Conservation (phyloP, 2,329 filamentous ascomycete species). For the Neobulgaria alba region DNA sequence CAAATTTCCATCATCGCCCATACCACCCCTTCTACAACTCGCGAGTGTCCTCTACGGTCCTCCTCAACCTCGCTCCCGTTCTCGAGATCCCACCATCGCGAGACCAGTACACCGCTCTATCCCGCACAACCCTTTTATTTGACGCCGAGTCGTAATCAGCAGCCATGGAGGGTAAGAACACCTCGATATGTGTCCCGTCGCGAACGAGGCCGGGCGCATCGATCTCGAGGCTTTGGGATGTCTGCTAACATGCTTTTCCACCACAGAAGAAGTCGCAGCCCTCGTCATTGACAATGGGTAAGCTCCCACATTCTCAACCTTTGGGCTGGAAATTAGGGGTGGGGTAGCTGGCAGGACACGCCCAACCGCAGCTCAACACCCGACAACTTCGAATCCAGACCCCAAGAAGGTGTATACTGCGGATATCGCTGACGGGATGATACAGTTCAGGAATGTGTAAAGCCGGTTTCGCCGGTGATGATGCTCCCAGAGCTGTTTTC, state of each 20-base stretch:
- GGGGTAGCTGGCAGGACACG: slow-evolving; percentile 17
- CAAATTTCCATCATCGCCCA: slow-evolving; percentile 10
- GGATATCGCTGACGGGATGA: slow-evolving; percentile 17
- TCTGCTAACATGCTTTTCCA: slow-evolving; percentile 20
- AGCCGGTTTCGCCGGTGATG: slow-evolving; percentile 99
- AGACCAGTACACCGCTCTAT: slow-evolving; percentile 23
- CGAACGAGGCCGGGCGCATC: slow-evolving; percentile 18
- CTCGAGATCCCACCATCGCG: slow-evolving; percentile 22
- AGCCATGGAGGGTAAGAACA: slow-evolving; percentile 35
- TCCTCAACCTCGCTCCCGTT: slow-evolving; percentile 14
- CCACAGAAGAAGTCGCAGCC: slow-evolving; percentile 97
- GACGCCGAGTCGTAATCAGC: slow-evolving; percentile 29
- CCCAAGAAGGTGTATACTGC: slow-evolving; percentile 5
- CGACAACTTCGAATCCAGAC: slow-evolving; percentile 5
- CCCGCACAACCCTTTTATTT: slow-evolving; percentile 25
- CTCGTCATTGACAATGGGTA: slow-evolving; percentile 99
- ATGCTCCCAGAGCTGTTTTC: slow-evolving; percentile 99
- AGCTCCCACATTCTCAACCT: slow-evolving; percentile 42
- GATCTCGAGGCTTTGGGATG: slow-evolving; percentile 10
- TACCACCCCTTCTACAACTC: slow-evolving; percentile 17
- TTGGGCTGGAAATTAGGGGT: slow-evolving; percentile 15
- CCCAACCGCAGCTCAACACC: slow-evolving; percentile 5
- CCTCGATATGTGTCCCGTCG: too few relatives aligned
- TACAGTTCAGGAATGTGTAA: slow-evolving; percentile 99
- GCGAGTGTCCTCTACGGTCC: slow-evolving; percentile 26